These are phyloP conservation scores for Mrakia gelida DNA, from an alignment of 768 basidiomycete species.

Conservation along the genomic window DNA sequence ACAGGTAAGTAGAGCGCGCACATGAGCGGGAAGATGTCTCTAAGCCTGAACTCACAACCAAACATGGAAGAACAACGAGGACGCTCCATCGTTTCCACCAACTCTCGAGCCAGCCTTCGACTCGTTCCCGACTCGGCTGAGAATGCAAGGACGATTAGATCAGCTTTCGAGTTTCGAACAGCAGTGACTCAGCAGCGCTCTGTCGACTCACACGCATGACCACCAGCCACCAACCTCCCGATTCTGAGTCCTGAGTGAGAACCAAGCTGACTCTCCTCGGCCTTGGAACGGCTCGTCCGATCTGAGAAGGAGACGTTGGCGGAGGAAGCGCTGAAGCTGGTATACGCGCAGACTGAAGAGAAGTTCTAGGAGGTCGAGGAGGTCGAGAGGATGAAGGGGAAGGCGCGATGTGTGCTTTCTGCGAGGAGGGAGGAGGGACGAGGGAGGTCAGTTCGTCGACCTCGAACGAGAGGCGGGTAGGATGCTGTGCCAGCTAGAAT, in stretches of 20 bases:
- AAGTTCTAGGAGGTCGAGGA: neutral
- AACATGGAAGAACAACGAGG: slow-evolving; percentile 45
- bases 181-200: too few relatives aligned
- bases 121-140: slow-evolving; percentile 43
- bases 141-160: neutral
- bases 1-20: neutral
- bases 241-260: neutral
- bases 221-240: slow-evolving; percentile 19
- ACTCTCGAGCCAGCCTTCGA: slow-evolving; percentile 44
- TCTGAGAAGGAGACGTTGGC: neutral
- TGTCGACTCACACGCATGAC: slow-evolving; percentile 3
- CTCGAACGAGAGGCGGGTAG: neutral
- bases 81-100: slow-evolving; percentile 48
- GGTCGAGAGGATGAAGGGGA: slow-evolving; percentile 2
- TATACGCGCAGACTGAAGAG: neutral
- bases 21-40: neutral
- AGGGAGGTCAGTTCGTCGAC: neutral
- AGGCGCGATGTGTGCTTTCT: slow-evolving; percentile 26
- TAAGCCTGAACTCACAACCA: slow-evolving; percentile 40
- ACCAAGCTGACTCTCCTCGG: neutral
- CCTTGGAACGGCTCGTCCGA: neutral
- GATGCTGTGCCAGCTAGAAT: neutral
- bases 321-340: neutral
- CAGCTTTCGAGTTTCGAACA: neutral
- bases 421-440: neutral